Percentiles rank a stretch among this genome's conserved stretches.
These are phyloP conservation scores for Vigna radiata DNA, from an alignment of 306 rosid genomes.

Conservation along the genomic window DNA sequence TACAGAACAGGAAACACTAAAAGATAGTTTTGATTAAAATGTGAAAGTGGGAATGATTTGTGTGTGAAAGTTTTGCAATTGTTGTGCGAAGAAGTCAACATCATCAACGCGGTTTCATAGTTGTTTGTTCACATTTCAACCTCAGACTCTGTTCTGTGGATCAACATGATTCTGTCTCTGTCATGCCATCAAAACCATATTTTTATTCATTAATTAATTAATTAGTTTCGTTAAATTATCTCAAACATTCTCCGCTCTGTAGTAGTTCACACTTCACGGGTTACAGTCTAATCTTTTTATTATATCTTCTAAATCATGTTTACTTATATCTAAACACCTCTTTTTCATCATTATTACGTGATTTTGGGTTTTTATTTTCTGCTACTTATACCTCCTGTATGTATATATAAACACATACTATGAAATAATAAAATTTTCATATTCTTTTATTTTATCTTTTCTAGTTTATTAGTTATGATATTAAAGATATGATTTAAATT, in stretches of 20 bases:
- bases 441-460: too few relatives aligned
- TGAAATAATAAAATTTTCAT: too few relatives aligned
- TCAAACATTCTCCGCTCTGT: background rate
- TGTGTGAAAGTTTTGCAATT: background rate
- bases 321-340: background rate
- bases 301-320: background rate
- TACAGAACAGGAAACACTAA: constrained; percentile 40
- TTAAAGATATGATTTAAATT: too few relatives aligned
- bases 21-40: background rate
- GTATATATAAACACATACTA: too few relatives aligned
- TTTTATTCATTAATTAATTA: background rate
- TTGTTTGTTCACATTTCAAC: constrained; percentile 5
- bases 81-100: constrained; percentile 36
- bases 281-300: too few relatives aligned
- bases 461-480: too few relatives aligned
- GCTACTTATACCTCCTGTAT: too few relatives aligned
- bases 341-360: too few relatives aligned
- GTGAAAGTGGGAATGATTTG: constrained; percentile 7
- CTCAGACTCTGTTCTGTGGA: background rate
- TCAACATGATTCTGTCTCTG: constrained; percentile 1
- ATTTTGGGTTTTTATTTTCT: too few relatives aligned
- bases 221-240: background rate
- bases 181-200: background rate
- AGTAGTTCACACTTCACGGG: background rate
- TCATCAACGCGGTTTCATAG: constrained; percentile 48